Evolutionary conservation across 75 land plant species (phyloP).

Genomic region (Cunninghamia lanceolata): DNA sequence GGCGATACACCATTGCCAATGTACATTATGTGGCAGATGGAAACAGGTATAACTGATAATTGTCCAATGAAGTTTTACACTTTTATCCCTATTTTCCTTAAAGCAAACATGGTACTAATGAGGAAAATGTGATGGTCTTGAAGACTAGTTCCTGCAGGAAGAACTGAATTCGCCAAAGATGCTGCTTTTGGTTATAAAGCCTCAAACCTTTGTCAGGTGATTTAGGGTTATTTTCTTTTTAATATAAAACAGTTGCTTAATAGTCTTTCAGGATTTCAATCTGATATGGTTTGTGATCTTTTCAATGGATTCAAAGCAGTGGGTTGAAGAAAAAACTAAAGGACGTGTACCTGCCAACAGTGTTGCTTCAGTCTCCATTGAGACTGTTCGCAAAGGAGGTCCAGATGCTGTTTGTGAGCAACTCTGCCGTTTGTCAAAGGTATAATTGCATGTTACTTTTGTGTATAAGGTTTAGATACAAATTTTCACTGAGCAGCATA

Average conservation of each 20-base stretch:
- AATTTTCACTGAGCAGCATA: background rate
- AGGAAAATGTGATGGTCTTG: background rate
- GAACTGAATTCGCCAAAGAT: slow-evolving; percentile 96
- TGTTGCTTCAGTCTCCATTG: slow-evolving; percentile 82
- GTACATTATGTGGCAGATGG: slow-evolving; percentile 97
- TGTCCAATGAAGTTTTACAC: background rate
- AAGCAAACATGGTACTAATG: background rate
- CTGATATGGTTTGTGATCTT: background rate
- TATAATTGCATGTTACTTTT: slow-evolving; percentile 12
- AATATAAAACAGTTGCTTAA: background rate
- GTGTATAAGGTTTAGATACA: background rate
- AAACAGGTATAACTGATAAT: slow-evolving; percentile 53
- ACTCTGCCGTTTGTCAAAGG: slow-evolving; percentile 77
- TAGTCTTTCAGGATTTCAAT: background rate
- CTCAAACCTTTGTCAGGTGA: slow-evolving; percentile 89
- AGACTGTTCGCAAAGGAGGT: slow-evolving; percentile 77
- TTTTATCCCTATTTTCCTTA: background rate
- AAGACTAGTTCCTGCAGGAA: slow-evolving; percentile 96
- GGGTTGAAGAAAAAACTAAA: slow-evolving; percentile 97
- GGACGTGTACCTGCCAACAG: slow-evolving; percentile 58
- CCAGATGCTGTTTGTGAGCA: slow-evolving; percentile 81
- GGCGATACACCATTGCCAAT: slow-evolving; percentile 94
- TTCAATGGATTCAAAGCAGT: slow-evolving; percentile 45
- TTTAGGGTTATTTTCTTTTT: background rate
- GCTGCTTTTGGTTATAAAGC: slow-evolving; percentile 93